These are phyloP conservation scores for Populus tremula DNA, from an alignment of 345 rosid species.

Conservation along the genomic window DNA sequence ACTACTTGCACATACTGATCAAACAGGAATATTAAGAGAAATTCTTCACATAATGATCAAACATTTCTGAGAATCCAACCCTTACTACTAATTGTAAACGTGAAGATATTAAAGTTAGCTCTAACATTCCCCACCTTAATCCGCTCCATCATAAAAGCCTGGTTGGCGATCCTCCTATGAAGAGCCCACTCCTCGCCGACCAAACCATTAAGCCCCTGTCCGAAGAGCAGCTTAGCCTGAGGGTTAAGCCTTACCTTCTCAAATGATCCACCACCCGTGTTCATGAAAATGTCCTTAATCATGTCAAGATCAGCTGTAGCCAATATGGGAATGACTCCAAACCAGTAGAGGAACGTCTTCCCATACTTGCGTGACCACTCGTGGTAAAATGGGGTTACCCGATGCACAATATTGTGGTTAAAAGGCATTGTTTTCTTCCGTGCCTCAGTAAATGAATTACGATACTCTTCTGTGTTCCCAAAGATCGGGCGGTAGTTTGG, in stretches of 20 bases:
- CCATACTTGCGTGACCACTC: constrained; percentile 57
- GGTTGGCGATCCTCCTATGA: constrained; percentile 61
- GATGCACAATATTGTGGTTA: constrained; percentile 42
- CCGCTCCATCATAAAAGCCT: constrained; percentile 60
- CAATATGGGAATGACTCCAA: constrained; percentile 65
- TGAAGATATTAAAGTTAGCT: not conserved
- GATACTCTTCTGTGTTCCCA: constrained; percentile 62
- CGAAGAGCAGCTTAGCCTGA: constrained; percentile 53
- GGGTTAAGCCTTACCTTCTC: constrained; percentile 46
- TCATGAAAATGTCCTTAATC: constrained; percentile 57
- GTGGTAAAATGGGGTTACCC: constrained; percentile 55
- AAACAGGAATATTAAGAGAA: too few species aligned
- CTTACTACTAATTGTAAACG: not conserved
- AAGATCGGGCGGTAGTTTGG: constrained; percentile 53
- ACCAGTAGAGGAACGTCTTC: constrained; percentile 70
- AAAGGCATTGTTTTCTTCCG: constrained; percentile 37
- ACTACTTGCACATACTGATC: too few species aligned
- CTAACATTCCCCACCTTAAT: constrained; percentile 49
- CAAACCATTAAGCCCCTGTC: constrained; percentile 67
- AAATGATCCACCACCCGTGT: constrained; percentile 41
- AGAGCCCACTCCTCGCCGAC: constrained; percentile 61
- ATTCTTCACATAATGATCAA: not conserved
- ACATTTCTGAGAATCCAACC: not conserved
- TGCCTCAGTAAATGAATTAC: constrained; percentile 38
- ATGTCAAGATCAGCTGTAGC: constrained; percentile 55